Evolutionary conservation across 345 rosid genomes (phyloP), one percentile per base, ranked within the genome.

Genomic region (Linum usitatissimum): DNA sequence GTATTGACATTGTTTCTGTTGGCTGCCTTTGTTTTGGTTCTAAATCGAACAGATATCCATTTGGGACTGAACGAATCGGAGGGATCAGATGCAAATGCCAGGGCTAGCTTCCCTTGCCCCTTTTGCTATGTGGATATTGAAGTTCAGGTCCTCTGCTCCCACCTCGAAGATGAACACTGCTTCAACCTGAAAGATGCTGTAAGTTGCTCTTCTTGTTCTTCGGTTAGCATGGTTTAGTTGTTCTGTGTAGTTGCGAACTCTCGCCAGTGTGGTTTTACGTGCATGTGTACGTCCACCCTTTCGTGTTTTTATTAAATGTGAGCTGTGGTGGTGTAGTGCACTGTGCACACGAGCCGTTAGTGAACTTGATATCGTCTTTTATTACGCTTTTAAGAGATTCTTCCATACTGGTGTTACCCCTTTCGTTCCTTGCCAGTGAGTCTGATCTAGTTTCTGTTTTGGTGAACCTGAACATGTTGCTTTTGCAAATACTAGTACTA

Each of bases 101-200:
- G 68, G 70, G 76, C 75, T 75, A 71, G 65, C 69, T 72, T 78
- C 66, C 77, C 77, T 3, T 79, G 84, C 62, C 91, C 86, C 66
- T 83, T 78, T 71, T 85, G 90, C 62, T 77, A 82, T 18, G 70
- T 78, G 66, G 85, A 80, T 12, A 73, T 80, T 55, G 87, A 82
- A 61, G 45, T 79, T 34, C 70, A 73, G 40, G 28, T 64, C 53
- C 65, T 85, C 31, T 80, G 87, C 51, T 68, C 63, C 70, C 87
- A 80, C 68, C 73, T 80, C 66, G 82, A 75, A 72, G 81, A 82
- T 20, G 85, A 80, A 23, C 90, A 85, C 73, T 78, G 79, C 75
- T 85, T 85, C 71, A 78, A 77, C 73, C 76, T 82, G 55, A 80
- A 70, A 77, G 70, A 80, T 72, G 79, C 87, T 2, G 87, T 81